These are phyloP conservation scores for Rhizophora apiculata DNA, from an alignment of 345 rosid species.

Conservation along the genomic window DNA sequence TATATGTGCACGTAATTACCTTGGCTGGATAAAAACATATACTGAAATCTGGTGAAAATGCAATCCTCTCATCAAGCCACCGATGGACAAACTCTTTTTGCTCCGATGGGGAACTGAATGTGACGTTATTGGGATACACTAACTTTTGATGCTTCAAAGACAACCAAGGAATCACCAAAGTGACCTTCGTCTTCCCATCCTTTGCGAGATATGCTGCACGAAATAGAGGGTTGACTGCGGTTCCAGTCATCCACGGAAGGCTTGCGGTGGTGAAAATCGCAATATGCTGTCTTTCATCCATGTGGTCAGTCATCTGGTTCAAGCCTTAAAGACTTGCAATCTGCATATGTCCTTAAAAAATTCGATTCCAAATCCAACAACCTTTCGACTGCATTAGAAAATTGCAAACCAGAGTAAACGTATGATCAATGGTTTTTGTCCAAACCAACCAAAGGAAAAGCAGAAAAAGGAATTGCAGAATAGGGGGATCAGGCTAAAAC, in stretches of 20 bases:
- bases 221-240: conserved; percentile 91
- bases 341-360: background rate
- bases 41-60: conserved; percentile 44
- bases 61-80: conserved; percentile 78
- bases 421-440: background rate
- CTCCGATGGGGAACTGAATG: conserved; percentile 60
- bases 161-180: conserved; percentile 95
- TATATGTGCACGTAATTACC: conserved; percentile 37
- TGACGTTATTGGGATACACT: conserved; percentile 61
- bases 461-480: too few species aligned
- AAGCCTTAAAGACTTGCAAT: background rate
- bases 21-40: conserved; percentile 79
- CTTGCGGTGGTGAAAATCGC: conserved; percentile 92
- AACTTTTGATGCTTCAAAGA: conserved; percentile 63
- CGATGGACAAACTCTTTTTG: conserved; percentile 64
- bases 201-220: conserved; percentile 94
- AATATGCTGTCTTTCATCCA: conserved; percentile 60
- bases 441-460: too few species aligned
- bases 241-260: conserved; percentile 98
- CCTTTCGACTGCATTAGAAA: background rate
- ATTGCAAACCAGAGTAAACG: background rate
- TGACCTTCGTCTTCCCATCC: conserved; percentile 54
- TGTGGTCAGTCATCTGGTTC: conserved; percentile 25
- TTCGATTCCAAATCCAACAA: too few species aligned
- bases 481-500: too few species aligned